Evolutionary conservation across 176 grass and related monocot species (phyloP), one percentile per base, ranked within the genome.

Genomic region (Calamus simplicifolius): DNA sequence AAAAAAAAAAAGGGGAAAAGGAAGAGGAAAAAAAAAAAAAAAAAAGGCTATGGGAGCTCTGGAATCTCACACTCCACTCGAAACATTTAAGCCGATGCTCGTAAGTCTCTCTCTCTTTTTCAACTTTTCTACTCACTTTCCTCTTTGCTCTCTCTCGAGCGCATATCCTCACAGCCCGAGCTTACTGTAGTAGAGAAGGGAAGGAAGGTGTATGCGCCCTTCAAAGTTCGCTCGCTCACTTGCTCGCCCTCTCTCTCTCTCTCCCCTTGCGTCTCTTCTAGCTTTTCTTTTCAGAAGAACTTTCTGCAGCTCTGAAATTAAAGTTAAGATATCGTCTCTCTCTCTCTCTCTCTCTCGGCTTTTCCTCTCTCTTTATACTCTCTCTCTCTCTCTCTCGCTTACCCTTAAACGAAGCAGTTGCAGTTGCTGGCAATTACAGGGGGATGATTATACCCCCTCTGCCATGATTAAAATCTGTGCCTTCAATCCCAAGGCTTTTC

Each of bases 401-500:
- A 61, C 49, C 62, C 50, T 70, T 14, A 52, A 31, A 48, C 73
- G n/a, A 57, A 23, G 67, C 19, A 63, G 52, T 48, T 63, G 16
- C n/a, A 26, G n/a, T 67, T 67, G 56, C 56, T 58, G 51, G 56
- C 77, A 80, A 79, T 79, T 67, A 73, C 23, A 80, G 63, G 53
- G 67, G 29, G 72, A 81, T 76, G 72, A 82, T 76, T 71, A 50
- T 55, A 59, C 6, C 16, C 35, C 50, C 12, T 30, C 27, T 61
- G 52, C 56, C 35, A 66, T 56, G 49, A 51, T 70, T 49, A 65
- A 59, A 68, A 30, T 63, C 50, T 27, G 12, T 58, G 52, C 59
- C 70, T 73, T 62, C 58, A 21, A 75, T 81, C 72, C 59, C 79
- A 71, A 71, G 51, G 26, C 58, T 69, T 73, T 72, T 60, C 68